Evolutionary conservation across 78 protist genomes (phyloP).

Genomic region (slime mould (Dictyostelium discoideum)): dicty_2.7 NC_007088.5:7460501-7461000

Average conservation of each 20-base stretch:
- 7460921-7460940: not conserved
- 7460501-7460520: not conserved
- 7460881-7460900: not conserved
- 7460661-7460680: not conserved
- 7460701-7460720: not conserved
- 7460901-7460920: not conserved
- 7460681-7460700: not conserved
- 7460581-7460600: not conserved
- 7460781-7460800: not conserved
- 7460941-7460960: not conserved
- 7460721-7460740: not conserved
- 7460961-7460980: not conserved
- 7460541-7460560: too few species aligned
- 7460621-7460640: not conserved
- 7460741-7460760: not conserved
- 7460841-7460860: not conserved
- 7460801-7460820: not conserved
- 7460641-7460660: not conserved
- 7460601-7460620: not conserved
- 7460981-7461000: not conserved
- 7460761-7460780: not conserved
- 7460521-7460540: not conserved
- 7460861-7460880: not conserved
- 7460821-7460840: slow-evolving; percentile 2
- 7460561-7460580: not conserved